Percentiles rank a stretch among this genome's conserved stretches.
Evolutionary conservation across 306 rosid species (phyloP).

Genomic region (Rubus parviflorus): DNA sequence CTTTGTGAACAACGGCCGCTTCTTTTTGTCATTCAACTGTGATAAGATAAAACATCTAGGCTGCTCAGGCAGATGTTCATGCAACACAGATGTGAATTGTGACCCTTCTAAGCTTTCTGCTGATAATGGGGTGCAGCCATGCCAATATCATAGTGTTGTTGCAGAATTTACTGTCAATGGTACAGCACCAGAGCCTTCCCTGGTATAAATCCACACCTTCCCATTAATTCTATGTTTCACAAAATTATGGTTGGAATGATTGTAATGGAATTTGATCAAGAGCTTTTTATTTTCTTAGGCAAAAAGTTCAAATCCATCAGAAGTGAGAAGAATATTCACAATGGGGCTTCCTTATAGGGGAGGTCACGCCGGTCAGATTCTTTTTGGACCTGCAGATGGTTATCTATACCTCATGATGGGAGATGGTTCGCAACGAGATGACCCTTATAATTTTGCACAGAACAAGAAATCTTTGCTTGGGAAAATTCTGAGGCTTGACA

Average conservation of each 20-base stretch:
- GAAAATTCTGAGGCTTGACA: conserved; percentile 46
- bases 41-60: conserved; percentile 32
- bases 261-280: not conserved
- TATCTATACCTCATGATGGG: conserved; percentile 38
- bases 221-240: not conserved
- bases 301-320: conserved; percentile 36
- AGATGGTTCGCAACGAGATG: conserved; percentile 31
- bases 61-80: conserved; percentile 55
- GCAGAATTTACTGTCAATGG: conserved; percentile 46
- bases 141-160: conserved; percentile 39
- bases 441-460: conserved; percentile 44
- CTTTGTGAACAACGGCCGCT: conserved; percentile 34
- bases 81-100: conserved; percentile 37
- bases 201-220: conserved; percentile 15
- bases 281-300: not conserved
- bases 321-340: conserved; percentile 87
- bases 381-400: conserved; percentile 49
- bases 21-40: conserved; percentile 40
- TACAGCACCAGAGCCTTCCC: conserved; percentile 30
- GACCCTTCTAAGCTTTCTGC: conserved; percentile 37
- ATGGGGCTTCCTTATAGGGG: conserved; percentile 66
- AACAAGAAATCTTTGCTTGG: conserved; percentile 48
- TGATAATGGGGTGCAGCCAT: conserved; percentile 33
- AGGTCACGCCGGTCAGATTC: conserved; percentile 42
- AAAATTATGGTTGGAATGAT: not conserved